These are phyloP conservation scores for Skeletonema tropicum DNA, from an alignment of 108 stramenopile species.

Conservation along the genomic window DNA sequence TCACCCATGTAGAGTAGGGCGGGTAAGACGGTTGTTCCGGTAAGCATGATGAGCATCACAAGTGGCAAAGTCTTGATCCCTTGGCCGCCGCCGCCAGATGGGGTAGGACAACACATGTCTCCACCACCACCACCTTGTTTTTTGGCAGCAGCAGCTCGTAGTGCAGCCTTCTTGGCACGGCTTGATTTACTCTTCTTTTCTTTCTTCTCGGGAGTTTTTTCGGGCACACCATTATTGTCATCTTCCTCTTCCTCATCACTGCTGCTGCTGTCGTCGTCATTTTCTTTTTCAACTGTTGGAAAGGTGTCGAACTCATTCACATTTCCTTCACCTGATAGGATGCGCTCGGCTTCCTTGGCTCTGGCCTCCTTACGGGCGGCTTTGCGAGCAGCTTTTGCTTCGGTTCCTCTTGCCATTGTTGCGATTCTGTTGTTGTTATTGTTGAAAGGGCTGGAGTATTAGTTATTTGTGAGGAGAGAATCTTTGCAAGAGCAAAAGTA, in stretches of 20 bases:
- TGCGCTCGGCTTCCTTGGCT: constrained; percentile 57
- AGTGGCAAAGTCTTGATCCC: constrained; percentile 86
- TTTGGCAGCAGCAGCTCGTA: neutral
- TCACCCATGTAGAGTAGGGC: constrained; percentile 79
- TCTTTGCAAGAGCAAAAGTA: no score
- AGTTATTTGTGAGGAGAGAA: neutral
- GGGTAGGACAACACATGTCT: constrained; percentile 19
- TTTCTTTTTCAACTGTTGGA: constrained; percentile 7
- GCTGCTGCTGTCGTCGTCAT: constrained; percentile 40
- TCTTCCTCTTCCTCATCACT: constrained; percentile 57
- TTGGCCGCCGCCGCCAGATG: constrained; percentile 8
- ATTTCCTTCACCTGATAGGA: constrained; percentile 42
- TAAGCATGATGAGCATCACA: constrained; percentile 83
- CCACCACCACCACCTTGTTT: constrained; percentile 9
- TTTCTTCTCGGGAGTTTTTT: constrained; percentile 19
- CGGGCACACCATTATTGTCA: constrained; percentile 20
- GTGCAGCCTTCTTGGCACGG: constrained; percentile 38
- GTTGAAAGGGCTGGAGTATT: no score
- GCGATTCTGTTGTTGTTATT: constrained; percentile 4
- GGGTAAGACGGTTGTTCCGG: constrained; percentile 79
- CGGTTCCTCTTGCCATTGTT: constrained; percentile 76
- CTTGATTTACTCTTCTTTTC: constrained; percentile 35
- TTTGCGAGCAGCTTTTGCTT: constrained; percentile 72
- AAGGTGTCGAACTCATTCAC: constrained; percentile 30
- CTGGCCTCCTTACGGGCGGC: constrained; percentile 64